Conservation (phyloP, 331 rosid genomes). For the Quercus tomentella region DNA sequence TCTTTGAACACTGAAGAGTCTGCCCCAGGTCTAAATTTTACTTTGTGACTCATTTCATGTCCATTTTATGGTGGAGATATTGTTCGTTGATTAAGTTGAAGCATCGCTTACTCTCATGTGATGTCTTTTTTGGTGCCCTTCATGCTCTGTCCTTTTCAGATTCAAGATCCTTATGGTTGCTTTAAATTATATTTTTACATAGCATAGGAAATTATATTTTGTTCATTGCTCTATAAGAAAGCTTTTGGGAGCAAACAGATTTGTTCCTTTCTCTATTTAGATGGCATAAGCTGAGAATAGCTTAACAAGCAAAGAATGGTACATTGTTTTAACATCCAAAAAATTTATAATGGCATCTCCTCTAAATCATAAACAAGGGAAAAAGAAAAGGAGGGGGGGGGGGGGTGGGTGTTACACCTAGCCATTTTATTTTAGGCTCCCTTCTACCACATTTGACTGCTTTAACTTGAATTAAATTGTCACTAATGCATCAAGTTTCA, state of each 20-base stretch:
- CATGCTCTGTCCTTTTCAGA: background rate
- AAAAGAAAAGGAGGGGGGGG: no score
- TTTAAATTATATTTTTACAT: background rate
- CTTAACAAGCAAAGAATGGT: background rate
- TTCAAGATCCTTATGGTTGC: background rate
- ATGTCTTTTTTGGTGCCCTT: slow-evolving; percentile 12
- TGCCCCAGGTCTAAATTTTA: slow-evolving; percentile 38
- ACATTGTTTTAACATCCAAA: background rate
- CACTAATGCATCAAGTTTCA: background rate
- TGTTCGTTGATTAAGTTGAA: slow-evolving; percentile 11
- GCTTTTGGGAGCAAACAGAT: background rate
- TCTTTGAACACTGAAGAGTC: slow-evolving; percentile 29
- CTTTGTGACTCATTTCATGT: slow-evolving; percentile 1
- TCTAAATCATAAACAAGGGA: background rate
- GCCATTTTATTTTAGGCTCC: background rate
- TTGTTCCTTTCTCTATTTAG: background rate
- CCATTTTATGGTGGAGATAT: slow-evolving; percentile 10
- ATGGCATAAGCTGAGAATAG: background rate
- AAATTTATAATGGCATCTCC: background rate
- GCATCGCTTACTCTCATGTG: slow-evolving; percentile 8
- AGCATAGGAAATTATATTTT: background rate
- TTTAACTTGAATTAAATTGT: background rate
- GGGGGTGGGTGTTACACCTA: background rate
- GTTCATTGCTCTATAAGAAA: background rate
- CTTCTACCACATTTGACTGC: no score